Evolutionary conservation across 345 rosid species (phyloP).

Genomic region (Carallia brachiata): DNA sequence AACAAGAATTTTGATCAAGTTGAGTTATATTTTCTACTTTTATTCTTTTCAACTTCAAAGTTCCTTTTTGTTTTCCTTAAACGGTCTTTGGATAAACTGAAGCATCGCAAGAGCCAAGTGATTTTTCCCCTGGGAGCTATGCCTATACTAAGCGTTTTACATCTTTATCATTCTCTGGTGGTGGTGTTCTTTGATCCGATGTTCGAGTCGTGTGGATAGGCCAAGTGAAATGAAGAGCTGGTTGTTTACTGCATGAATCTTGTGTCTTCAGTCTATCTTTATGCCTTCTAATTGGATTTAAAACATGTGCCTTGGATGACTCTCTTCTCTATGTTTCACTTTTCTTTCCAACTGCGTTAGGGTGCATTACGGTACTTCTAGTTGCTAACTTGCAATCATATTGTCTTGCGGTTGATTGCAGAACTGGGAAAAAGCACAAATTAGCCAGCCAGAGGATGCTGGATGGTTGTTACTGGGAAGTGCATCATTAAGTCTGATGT

Average conservation of each 20-base stretch:
- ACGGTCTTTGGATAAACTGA: neutral
- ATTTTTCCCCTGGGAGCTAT: too few relatives aligned
- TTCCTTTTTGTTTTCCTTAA: slow-evolving; percentile 7
- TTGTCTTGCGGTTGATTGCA: slow-evolving; percentile 1
- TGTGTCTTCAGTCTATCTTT: neutral
- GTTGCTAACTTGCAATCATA: neutral
- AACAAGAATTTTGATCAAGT: neutral
- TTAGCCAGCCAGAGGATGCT: slow-evolving; percentile 20
- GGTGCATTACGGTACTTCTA: neutral
- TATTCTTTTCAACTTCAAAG: slow-evolving; percentile 10
- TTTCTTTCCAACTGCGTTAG: neutral
- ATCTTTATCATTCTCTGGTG: neutral
- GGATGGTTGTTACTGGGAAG: slow-evolving; percentile 15
- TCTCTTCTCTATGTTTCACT: slow-evolving; percentile 4
- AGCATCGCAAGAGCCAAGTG: too few relatives aligned
- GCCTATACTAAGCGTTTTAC: too few relatives aligned
- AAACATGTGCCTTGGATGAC: slow-evolving; percentile 9
- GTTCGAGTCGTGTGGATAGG: neutral
- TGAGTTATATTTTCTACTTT: slow-evolving; percentile 2
- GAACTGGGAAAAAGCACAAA: slow-evolving; percentile 9
- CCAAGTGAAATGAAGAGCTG: neutral
- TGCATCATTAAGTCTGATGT: slow-evolving; percentile 35
- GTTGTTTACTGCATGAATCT: neutral
- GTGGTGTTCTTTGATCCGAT: slow-evolving; percentile 7
- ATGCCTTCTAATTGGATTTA: slow-evolving; percentile 1